Base-by-base conservation (phyloP, 371 early-diverging fungal genomes). In the Mortierella sp. region DNA sequence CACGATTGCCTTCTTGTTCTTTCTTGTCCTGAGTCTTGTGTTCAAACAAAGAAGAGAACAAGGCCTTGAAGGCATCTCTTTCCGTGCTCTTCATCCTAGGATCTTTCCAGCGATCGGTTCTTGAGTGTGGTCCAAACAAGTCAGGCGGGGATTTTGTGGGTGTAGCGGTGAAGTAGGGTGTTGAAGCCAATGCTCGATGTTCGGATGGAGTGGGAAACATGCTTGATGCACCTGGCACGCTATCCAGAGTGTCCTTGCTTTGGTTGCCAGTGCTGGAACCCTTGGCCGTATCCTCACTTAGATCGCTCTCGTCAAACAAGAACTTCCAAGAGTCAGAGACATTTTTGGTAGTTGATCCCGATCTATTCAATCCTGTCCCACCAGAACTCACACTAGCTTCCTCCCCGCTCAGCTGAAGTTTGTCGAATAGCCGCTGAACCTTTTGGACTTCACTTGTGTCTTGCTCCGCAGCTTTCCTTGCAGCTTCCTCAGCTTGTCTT, bases 21-120 rank as follows among this genome's bases (percentile, higher is more conserved):
- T 34, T 10, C 10, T 34, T 10, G 4, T 34, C 34, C 10, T 66
- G 56, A 42, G 50, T 55, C 46, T 61, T 71, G 10, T 72, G 68
- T 48, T 76, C 78, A 41, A 76, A 76, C n/a, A 76, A 24, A 0
- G 78, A 76, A 0, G 70, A 64, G 34, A 76, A 76, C 41, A 76
- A 27, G 7, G 78, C 63, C 46, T 66, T 76, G 57, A 76, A 76
- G 0, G 78, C 71, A 28, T 70, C 78, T 42, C 58, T 61, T 38
- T 76, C 78, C 18, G 70, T 27, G 14, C 54, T 47, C 42, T 70
- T 76, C 55, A 65, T 49, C 48, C 55, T 76, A 9, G 78, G 70
- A 14, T 70, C 70, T 43, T 65, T 76, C 78, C 78, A 76, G 6
- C 65, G 61, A 13, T 69, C 76, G 34, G 31, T 13, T 13, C 31